Base-by-base conservation (phyloP, 352 stramenopile genomes). In the Albugo candida region DNA sequence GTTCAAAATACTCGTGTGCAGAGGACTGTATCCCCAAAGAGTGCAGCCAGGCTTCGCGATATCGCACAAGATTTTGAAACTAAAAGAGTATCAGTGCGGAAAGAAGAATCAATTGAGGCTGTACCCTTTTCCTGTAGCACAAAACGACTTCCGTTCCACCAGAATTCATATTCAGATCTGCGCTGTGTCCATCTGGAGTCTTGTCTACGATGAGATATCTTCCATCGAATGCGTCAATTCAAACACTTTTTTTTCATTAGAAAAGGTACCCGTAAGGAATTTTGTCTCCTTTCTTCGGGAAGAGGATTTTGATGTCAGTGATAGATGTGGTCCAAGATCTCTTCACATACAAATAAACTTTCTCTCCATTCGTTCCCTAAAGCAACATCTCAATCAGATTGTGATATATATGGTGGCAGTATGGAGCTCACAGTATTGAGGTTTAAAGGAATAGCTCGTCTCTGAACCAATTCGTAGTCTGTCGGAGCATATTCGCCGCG, bases 201-300 rank as follows among this genome's bases (percentile, higher is more conserved):
- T 70, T 75, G 47, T 92, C 76, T 4, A 92, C 59, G 36, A 81
- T 85, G 50, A 81, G 67, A 46, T 78, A 87, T 0, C 76, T 88
- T 48, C 13, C 5, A 43, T 43, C 38, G 3, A 19, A 24, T 1
- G 35, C 14, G 41, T 11, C 36, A 27, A 27, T 13, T 52, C 4
- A 0, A 8, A 42, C 47, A 36, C 13, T 18, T 41, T 34, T 21
- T 31, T 2, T 11, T 11, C 20, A 11, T 43, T 21, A 2, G 34
- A 47, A 27, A 11, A 12, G 49, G 46, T 64, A 92, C 71, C 75
- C 72, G 39, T 87, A 92, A 5, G 75, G 76, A 21, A 83, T 55
- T 18, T 68, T 83, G 36, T 88, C 78, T n/a, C 73, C 77, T 52
- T 92, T 92, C 36, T 70, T 74, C 1, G 78, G 73, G 16, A 85